Base-by-base conservation (phyloP, 2,329 filamentous ascomycete species). In the Fusarium denticulatum region DNA sequence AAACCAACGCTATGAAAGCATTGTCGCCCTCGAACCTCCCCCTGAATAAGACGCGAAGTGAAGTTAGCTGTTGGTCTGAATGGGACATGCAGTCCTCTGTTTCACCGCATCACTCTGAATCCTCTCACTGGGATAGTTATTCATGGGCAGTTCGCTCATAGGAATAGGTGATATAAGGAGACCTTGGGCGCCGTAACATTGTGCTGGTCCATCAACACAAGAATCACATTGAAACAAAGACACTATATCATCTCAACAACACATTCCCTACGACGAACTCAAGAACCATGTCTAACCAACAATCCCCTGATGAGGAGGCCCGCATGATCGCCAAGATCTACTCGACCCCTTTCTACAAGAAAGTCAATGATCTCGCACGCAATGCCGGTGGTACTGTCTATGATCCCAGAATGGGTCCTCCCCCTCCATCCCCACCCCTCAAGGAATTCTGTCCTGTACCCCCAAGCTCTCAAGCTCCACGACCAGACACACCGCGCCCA, bases 21-120 rank as follows among this genome's bases (percentile, higher is more conserved):
- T 6, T 6, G 22, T n/a, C 11, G 16, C n/a, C 26, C 3, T 34
- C 22, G 4, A 20, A 18, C 7, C 1, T 3, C 10, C 26, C 26
- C 20, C 22, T 40, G 57, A 42, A 34, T 11, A 39, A 55, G 13
- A 13, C 18, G 4, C 13, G 10, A 40, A 52, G 22, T 26, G 12
- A 1, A 18, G 28, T 7, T 7, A 26, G 3, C 6, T 6, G 28
- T n/a, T n/a, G 8, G 8, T 60, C 58, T 42, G n/a, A 18, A 28
- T 24, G 10, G 24, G 18, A 14, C 16, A 39, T 32, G 10, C 28
- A 36, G 50, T 28, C 24, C 34, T 18, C 8, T 22, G 28, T 58
- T 26, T 13, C 24, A 36, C 40, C 18, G 24, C 8, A 34, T 58
- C 42, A 58, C 40, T 46, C 15, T 12, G 7, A 16, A 36, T 20